A percentile compares a stretch with the other conserved stretches of the same genome.
Conservation (phyloP, 75 land plant genomes). For the Isoetes taiwanensis region DNA sequence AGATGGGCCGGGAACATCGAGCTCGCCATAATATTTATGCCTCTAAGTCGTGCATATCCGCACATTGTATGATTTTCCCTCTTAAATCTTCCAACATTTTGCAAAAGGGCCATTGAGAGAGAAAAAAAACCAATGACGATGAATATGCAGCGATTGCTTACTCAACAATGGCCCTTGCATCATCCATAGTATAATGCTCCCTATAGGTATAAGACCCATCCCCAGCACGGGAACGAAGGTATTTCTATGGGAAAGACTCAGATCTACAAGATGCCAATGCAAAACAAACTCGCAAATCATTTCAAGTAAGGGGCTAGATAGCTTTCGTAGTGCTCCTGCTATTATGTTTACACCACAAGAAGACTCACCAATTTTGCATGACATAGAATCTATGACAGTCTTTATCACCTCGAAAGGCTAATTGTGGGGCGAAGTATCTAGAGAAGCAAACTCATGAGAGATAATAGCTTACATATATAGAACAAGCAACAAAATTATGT, state of each 20-base stretch:
- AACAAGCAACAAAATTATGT: no score
- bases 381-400: not conserved
- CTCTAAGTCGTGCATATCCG: slow-evolving; percentile 4
- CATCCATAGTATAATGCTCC: slow-evolving; percentile 79
- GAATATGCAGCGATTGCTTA: no score
- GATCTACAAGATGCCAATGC: slow-evolving; percentile 97
- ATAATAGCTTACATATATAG: no score
- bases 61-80: not conserved
- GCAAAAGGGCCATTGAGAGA: not conserved
- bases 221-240: slow-evolving; percentile 76
- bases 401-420: not conserved
- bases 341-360: not conserved
- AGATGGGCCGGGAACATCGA: not conserved
- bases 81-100: not conserved
- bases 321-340: no score
- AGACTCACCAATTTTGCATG: not conserved
- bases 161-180: slow-evolving; percentile 80
- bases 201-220: slow-evolving; percentile 69
- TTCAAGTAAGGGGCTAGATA: no score
- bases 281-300: slow-evolving; percentile 72
- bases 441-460: no score
- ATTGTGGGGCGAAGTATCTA: not conserved
- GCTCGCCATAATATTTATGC: slow-evolving; percentile 4
- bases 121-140: not conserved
- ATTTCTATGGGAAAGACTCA: slow-evolving; percentile 82